phyloP scores from a whole-genome alignment of 208 protist genomes.

The Crithidia expoeki region DNA sequence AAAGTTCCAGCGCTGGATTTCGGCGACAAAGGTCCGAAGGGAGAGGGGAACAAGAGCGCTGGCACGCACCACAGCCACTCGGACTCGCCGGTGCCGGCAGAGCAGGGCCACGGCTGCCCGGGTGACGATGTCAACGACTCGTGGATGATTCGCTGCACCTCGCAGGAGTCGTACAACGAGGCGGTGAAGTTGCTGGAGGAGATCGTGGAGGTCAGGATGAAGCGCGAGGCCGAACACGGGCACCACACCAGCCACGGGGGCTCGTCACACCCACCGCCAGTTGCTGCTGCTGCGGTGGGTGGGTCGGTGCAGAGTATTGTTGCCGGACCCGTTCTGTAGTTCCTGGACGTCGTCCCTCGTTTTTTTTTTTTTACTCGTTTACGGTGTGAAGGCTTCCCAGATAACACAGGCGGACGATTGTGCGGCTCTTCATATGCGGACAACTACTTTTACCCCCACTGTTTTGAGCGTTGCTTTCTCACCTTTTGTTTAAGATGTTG shows the following conservation, averaged over 20 bases:
- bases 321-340: background rate
- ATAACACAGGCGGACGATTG: no score
- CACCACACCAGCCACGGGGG: background rate
- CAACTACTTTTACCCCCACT: no score
- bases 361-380: background rate
- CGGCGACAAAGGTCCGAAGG: background rate
- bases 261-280: background rate
- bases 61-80: background rate
- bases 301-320: conserved; percentile 2
- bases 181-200: background rate
- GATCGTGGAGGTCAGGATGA: background rate
- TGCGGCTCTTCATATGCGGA: no score
- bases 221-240: background rate
- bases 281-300: background rate
- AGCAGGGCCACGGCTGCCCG: background rate
- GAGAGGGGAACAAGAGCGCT: background rate
- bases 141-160: background rate
- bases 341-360: background rate
- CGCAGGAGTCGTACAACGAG: background rate
- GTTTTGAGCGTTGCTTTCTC: no score
- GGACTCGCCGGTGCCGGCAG: background rate
- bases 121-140: background rate
- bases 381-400: no score
- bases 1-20: background rate
- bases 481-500: no score